phyloP scores from a whole-genome alignment of 2,329 filamentous ascomycete genomes.

The Neoarthrinium moseri region DNA sequence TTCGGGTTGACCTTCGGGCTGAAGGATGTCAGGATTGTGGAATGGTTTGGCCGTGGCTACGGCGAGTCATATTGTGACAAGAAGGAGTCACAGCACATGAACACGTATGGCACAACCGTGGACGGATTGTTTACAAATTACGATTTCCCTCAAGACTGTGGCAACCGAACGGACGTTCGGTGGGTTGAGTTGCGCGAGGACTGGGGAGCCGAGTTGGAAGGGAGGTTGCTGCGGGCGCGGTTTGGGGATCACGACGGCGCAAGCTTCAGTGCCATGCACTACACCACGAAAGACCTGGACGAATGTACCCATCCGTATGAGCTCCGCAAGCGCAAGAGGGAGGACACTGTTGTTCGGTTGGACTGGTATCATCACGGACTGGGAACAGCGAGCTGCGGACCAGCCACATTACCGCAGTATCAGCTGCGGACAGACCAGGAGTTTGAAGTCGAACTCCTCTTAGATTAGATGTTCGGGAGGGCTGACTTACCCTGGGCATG shows the following conservation, averaged over 20 bases:
- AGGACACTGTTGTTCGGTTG: conserved; percentile 55
- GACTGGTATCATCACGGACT: conserved; percentile 64
- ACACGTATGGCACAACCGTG: conserved; percentile 46
- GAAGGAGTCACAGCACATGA: conserved; percentile 59
- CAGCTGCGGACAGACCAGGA: conserved; percentile 38
- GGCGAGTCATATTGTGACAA: conserved; percentile 67
- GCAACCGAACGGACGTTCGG: conserved; percentile 62
- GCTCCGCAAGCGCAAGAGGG: conserved; percentile 44
- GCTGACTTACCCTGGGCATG: no score
- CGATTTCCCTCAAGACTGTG: conserved; percentile 67
- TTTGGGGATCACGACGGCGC: conserved; percentile 46
- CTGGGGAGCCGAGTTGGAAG: conserved; percentile 25
- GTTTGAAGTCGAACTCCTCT: conserved; percentile 42
- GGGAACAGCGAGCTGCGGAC: conserved; percentile 62
- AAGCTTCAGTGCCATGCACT: conserved; percentile 58
- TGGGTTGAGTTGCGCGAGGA: conserved; percentile 51
- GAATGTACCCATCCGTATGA: conserved; percentile 60
- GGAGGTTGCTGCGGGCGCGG: conserved; percentile 38
- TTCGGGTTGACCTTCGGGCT: conserved; percentile 57
- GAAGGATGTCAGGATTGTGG: conserved; percentile 34
- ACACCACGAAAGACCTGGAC: conserved; percentile 52
- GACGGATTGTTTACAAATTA: conserved; percentile 59
- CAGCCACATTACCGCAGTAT: conserved; percentile 49
- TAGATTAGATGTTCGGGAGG: no score
- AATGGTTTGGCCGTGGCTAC: conserved; percentile 69